Conservation (phyloP, 2,329 filamentous ascomycete species). For the Epicoccum sorghinum region DNA sequence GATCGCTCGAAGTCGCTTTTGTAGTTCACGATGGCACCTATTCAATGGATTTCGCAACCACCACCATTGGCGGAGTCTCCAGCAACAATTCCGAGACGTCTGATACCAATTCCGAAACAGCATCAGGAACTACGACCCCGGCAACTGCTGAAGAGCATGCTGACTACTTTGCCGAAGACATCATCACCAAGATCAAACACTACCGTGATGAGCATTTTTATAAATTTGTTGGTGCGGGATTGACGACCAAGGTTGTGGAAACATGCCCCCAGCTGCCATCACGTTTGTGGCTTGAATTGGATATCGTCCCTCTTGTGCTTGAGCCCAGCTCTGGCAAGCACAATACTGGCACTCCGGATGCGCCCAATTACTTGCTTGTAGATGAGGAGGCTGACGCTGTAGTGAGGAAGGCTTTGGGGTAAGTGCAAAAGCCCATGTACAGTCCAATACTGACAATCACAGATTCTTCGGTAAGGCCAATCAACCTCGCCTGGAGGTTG, state of each 20-base stretch:
- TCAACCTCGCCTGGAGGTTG: constrained; percentile 70
- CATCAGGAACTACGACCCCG: constrained; percentile 22
- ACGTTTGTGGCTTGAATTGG: constrained; percentile 75
- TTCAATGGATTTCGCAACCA: constrained; percentile 72
- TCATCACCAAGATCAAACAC: constrained; percentile 61
- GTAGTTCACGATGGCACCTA: constrained; percentile 78
- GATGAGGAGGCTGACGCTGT: constrained; percentile 85
- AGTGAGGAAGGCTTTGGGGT: constrained; percentile 79
- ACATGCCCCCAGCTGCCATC: constrained; percentile 71
- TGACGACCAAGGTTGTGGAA: constrained; percentile 65
- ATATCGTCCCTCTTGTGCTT: constrained; percentile 75
- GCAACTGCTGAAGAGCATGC: constrained; percentile 23
- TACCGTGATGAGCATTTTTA: constrained; percentile 71
- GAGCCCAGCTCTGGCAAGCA: constrained; percentile 22
- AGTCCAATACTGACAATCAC: not conserved
- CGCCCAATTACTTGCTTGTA: constrained; percentile 63
- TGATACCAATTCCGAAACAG: constrained; percentile 5
- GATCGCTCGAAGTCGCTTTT: constrained; percentile 59
- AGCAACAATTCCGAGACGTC: constrained; percentile 10
- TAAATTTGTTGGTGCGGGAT: constrained; percentile 78
- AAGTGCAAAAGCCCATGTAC: constrained; percentile 37
- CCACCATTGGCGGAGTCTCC: constrained; percentile 11
- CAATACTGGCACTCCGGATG: constrained; percentile 4
- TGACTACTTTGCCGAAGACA: constrained; percentile 59
- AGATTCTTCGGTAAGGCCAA: constrained; percentile 72